Conservation (phyloP, 2,329 filamentous ascomycete species). For the Aspergillus viridinutans region DNA sequence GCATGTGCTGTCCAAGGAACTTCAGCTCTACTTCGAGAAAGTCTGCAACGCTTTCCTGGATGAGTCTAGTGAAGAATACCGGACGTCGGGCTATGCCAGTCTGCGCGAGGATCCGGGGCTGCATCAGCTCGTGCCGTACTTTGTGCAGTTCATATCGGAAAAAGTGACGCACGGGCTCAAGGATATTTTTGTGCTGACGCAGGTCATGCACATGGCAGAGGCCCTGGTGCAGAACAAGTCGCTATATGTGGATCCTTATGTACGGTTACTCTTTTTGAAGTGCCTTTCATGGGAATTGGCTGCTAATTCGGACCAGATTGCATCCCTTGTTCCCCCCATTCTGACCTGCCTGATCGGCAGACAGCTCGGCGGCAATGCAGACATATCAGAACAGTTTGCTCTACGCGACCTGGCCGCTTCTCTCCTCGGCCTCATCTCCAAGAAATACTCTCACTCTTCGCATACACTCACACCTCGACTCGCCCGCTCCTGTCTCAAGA, state of each 20-base stretch:
- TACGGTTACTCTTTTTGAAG: constrained; percentile 25
- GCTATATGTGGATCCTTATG: constrained; percentile 69
- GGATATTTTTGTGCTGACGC: constrained; percentile 79
- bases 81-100: constrained; percentile 78
- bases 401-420: constrained; percentile 81
- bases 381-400: constrained; percentile 62
- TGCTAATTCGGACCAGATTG: constrained; percentile 42
- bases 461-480: constrained; percentile 81
- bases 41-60: constrained; percentile 85
- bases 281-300: constrained; percentile 1
- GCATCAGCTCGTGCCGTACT: constrained; percentile 94
- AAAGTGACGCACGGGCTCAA: constrained; percentile 93
- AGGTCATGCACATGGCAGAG: constrained; percentile 87
- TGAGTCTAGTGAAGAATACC: constrained; percentile 79
- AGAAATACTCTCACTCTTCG: constrained; percentile 76
- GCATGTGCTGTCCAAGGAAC: constrained; percentile 91
- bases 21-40: constrained; percentile 95
- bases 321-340: constrained; percentile 74
- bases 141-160: constrained; percentile 91
- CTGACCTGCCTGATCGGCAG: constrained; percentile 87
- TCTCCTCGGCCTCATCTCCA: constrained; percentile 72
- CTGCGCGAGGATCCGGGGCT: constrained; percentile 85
- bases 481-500: constrained; percentile 87
- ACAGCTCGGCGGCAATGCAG: constrained; percentile 61
- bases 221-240: constrained; percentile 79